Evolutionary conservation across 2,329 filamentous ascomycete species (phyloP).

Genomic region (Botrytis hyacinthi): DNA sequence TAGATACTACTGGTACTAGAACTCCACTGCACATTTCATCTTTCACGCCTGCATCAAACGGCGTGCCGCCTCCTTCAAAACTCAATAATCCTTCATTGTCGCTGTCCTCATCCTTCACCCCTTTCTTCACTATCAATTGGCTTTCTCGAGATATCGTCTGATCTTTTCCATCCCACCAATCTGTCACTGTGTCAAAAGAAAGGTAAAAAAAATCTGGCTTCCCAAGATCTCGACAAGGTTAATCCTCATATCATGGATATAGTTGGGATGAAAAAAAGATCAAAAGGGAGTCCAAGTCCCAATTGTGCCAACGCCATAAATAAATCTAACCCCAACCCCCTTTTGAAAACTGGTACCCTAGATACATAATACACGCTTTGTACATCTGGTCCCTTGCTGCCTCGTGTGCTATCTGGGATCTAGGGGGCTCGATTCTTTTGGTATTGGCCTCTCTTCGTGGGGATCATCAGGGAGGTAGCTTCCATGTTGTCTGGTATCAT

Average conservation of each 20-base stretch:
- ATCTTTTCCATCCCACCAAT: background rate
- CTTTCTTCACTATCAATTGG: background rate
- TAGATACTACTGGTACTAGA: background rate
- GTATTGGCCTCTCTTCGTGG: background rate
- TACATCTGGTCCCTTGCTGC: slow-evolving; percentile 9
- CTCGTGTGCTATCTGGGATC: slow-evolving; percentile 11
- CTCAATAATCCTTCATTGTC: background rate
- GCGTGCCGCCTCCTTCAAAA: slow-evolving; percentile 7
- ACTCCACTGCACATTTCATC: background rate
- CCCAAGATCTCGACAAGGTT: slow-evolving; percentile 1
- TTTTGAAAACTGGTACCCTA: slow-evolving; percentile 12
- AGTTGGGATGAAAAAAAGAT: slow-evolving; percentile 8
- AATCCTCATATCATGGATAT: background rate
- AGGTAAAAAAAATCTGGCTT: background rate
- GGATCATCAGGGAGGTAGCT: too few species aligned
- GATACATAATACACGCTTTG: background rate
- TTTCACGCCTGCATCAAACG: background rate
- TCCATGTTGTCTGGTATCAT: background rate
- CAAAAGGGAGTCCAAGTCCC: slow-evolving; percentile 10
- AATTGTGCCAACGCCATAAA: background rate
- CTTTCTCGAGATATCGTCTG: slow-evolving; percentile 3
- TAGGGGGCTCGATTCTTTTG: background rate
- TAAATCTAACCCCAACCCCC: slow-evolving; percentile 1
- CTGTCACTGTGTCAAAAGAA: background rate
- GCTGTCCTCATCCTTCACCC: slow-evolving; percentile 3